Evolutionary conservation across 768 basidiomycete species (phyloP).

Genomic region (Pleurotus eryngii): DNA sequence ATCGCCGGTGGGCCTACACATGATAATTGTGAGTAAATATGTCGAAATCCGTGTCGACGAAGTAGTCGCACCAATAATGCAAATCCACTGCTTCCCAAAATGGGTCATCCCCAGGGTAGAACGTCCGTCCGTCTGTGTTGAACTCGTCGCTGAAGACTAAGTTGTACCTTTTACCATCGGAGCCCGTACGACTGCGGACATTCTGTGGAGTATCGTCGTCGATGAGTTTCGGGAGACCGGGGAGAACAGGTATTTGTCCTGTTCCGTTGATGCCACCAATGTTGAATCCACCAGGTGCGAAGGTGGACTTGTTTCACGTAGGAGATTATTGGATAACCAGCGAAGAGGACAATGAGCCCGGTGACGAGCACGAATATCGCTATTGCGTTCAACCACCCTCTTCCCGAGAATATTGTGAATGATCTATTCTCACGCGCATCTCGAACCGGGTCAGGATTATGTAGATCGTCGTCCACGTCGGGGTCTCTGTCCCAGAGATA

Average conservation of each 20-base stretch:
- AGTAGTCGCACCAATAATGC: constrained; percentile 67
- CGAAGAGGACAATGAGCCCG: constrained; percentile 76
- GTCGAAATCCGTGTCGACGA: background rate
- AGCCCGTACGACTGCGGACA: constrained; percentile 55
- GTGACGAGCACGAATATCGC: constrained; percentile 67
- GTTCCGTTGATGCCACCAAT: constrained; percentile 85
- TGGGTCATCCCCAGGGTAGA: constrained; percentile 82
- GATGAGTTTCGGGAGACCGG: constrained; percentile 64
- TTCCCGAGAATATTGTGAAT: constrained; percentile 72
- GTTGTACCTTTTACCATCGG: constrained; percentile 74
- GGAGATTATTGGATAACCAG: constrained; percentile 82
- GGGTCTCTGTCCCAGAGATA: constrained; percentile 80
- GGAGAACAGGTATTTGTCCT: constrained; percentile 82
- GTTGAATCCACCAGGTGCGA: constrained; percentile 59
- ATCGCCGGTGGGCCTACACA: constrained; percentile 60
- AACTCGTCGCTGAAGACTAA: constrained; percentile 89
- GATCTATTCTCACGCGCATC: constrained; percentile 56
- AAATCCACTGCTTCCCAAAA: constrained; percentile 85
- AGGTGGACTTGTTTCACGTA: constrained; percentile 38
- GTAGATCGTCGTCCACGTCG: constrained; percentile 86
- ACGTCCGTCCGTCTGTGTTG: constrained; percentile 51
- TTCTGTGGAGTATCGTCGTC: constrained; percentile 71
- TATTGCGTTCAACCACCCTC: constrained; percentile 81
- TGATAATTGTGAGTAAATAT: constrained; percentile 3
- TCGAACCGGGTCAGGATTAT: constrained; percentile 80